These are phyloP conservation scores for Aureobasidium pullulans DNA, from an alignment of 2,329 filamentous ascomycete genomes.

Conservation along the genomic window DNA sequence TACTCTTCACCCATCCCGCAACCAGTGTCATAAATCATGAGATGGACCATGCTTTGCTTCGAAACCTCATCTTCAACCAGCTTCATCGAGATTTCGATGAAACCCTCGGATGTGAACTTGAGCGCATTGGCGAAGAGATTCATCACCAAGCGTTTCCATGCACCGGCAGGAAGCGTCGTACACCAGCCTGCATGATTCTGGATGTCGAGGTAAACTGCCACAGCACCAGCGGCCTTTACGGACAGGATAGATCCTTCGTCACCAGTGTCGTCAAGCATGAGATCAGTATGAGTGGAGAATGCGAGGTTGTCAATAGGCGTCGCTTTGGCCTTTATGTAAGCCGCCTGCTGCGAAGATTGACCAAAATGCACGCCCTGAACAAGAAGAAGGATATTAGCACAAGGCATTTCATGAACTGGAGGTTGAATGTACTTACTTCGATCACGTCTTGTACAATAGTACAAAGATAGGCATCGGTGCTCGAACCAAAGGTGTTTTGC, in stretches of 20 bases:
- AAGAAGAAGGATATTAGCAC: too few species aligned
- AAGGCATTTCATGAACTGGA: too few species aligned
- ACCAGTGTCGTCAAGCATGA: not conserved
- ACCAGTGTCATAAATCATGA: conserved; percentile 24
- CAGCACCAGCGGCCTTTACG: not conserved
- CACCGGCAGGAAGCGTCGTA: not conserved
- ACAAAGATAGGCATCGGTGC: not conserved
- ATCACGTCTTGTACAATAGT: not conserved
- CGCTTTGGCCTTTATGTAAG: not conserved
- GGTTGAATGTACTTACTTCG: not conserved
- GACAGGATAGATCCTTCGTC: not conserved
- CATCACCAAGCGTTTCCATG: conserved; percentile 39
- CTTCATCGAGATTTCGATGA: conserved; percentile 24
- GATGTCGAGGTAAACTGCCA: not conserved
- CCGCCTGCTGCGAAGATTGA: not conserved
- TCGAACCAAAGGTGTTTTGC: not conserved
- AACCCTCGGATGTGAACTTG: conserved; percentile 36
- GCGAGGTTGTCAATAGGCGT: not conserved
- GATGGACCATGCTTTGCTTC: not conserved
- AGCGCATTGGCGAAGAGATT: conserved; percentile 40
- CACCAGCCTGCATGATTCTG: not conserved
- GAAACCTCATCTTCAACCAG: not conserved
- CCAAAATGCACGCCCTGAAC: not conserved
- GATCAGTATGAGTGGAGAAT: not conserved
- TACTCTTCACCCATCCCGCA: conserved; percentile 28